Evolutionary conservation across 208 protist genomes (phyloP), one percentile per base, ranked within the genome.

Genomic region (Wallacemonas sp.): DNA sequence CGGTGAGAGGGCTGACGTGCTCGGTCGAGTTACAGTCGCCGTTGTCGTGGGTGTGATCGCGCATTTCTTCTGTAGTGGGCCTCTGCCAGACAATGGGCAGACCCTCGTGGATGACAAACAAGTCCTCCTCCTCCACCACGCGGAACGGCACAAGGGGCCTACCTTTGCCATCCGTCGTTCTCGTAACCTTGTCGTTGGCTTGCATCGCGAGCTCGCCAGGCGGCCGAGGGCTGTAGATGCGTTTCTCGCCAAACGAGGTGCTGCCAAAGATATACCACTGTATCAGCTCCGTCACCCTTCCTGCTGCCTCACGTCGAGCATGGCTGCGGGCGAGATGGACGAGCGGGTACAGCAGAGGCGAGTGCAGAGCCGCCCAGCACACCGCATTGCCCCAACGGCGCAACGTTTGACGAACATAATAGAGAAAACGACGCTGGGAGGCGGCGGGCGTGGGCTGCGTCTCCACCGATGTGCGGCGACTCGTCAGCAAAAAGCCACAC

Each of bases 231-330:
- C 51, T 4, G 51, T 58, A 39, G 24, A 58, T 58, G 51, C 28
- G 51, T 4, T 34, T n/a, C n/a, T 58, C 51, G 19, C 30, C 51
- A 33, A 58, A 58, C 3, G 51, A 58, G 3, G 30, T 38, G 31
- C 51, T 11, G 14, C 51, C 51, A 31, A 58, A 58, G 26, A 58
- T 39, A 31, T 58, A 58, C 51, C 51, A 58, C 51, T 58, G 51
- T 24, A 58, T 39, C 11, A 58, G 30, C 51, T 58, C 51, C 51
- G 31, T 39, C 30, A 58, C 51, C 8, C 51, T 26, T 19, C 19
- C 51, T 3, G 41, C 28, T 3, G 51, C 51, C n/a, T 58, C 51
- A n/a, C 28, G 51, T 4, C n/a, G 51, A 5, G 51, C 51, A 12
- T 1, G 51, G 4, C 51, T 9, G 8, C 51, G 51, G n/a, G 19